These are phyloP conservation scores for Zopfochytrium polystomum DNA, from an alignment of 371 early-diverging fungal species.

Conservation along the genomic window DNA sequence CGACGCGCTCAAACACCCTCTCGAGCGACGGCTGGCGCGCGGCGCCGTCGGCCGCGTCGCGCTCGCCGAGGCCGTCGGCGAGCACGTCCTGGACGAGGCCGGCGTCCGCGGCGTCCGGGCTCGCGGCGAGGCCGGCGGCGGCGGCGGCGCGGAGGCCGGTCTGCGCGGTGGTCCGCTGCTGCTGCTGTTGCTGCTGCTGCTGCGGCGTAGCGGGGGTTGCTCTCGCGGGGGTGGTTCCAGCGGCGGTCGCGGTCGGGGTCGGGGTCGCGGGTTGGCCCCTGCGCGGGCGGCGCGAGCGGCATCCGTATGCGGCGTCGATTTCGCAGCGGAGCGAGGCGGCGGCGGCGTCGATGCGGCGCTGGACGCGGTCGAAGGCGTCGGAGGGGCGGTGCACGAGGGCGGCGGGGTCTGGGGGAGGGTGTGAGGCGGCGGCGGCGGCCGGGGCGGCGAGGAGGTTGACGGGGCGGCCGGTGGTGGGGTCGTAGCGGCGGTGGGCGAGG, in stretches of 20 bases:
- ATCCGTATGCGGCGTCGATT: too few relatives aligned
- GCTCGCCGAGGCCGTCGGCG: slow-evolving; percentile 37
- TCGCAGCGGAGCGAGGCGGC: too few relatives aligned
- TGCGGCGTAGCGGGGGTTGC: slow-evolving; percentile 7
- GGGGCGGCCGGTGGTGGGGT: slow-evolving; percentile 29
- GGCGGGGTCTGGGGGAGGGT: not conserved
- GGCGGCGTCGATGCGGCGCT: too few relatives aligned
- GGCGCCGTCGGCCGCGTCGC: slow-evolving; percentile 20
- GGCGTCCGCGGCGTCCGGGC: slow-evolving; percentile 3
- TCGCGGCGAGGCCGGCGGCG: not conserved
- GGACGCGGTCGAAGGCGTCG: too few relatives aligned
- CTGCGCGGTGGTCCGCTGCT: slow-evolving; percentile 9
- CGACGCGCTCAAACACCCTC: slow-evolving; percentile 30
- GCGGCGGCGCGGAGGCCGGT: slow-evolving; percentile 15
- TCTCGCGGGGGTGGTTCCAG: slow-evolving; percentile 13
- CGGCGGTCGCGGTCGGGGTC: slow-evolving; percentile 12
- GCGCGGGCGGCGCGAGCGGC: too few relatives aligned
- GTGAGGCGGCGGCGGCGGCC: slow-evolving; percentile 4
- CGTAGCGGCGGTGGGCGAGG: slow-evolving; percentile 31
- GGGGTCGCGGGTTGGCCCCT: too few relatives aligned
- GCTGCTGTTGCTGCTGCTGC: slow-evolving; percentile 7
- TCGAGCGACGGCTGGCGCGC: slow-evolving; percentile 12
- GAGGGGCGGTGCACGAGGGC: too few relatives aligned
- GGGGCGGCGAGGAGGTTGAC: slow-evolving; percentile 20
- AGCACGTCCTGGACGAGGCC: slow-evolving; percentile 42